A percentile compares a stretch with the other conserved stretches of the same genome.
Evolutionary conservation across 345 rosid species (phyloP).

Genomic region (Gossypium sturtianum): DNA sequence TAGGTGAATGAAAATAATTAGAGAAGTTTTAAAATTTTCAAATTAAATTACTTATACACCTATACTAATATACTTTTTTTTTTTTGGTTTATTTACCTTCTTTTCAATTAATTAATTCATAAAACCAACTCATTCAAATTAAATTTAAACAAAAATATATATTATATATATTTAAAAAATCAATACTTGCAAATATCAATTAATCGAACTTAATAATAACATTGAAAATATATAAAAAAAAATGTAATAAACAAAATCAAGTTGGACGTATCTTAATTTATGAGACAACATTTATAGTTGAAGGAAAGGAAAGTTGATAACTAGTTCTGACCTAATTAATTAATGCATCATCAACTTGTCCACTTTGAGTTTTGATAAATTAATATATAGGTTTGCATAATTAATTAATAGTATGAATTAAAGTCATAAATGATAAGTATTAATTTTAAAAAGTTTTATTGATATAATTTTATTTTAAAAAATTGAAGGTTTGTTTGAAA

Average conservation of each 20-base stretch:
- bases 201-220: neutral
- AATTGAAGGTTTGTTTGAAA: too few relatives aligned
- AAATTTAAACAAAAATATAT: too few relatives aligned
- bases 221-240: neutral
- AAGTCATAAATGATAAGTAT: too few relatives aligned
- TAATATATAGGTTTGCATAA: neutral
- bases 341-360: neutral
- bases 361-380: neutral
- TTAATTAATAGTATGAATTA: neutral
- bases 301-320: constrained; percentile 10
- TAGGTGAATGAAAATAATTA: too few relatives aligned
- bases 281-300: constrained; percentile 1
- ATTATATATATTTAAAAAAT: neutral
- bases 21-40: too few relatives aligned
- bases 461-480: too few relatives aligned
- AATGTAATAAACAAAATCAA: neutral
- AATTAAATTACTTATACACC: too few relatives aligned
- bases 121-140: too few relatives aligned
- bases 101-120: too few relatives aligned
- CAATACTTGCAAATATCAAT: neutral
- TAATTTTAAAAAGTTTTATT: too few relatives aligned
- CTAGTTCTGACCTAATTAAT: constrained; percentile 16
- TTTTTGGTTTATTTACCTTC: too few relatives aligned
- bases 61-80: too few relatives aligned
- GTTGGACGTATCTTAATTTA: neutral